Percentiles rank a stretch among this genome's conserved stretches.
Evolutionary conservation across 345 rosid genomes (phyloP).

Genomic region (Acer negundo): DNA sequence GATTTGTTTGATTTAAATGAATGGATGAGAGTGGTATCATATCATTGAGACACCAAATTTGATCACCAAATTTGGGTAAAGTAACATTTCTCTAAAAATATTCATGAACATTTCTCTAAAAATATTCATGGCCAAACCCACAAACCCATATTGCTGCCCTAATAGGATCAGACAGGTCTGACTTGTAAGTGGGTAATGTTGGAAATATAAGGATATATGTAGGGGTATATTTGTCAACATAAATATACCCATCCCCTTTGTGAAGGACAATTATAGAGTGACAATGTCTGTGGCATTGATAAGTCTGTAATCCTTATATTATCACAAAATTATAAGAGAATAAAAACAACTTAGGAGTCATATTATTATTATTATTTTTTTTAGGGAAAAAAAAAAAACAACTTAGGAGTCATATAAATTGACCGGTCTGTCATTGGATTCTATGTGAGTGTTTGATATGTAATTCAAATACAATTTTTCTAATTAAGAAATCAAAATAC

Average conservation of each 20-base stretch:
- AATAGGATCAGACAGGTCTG: slow-evolving; percentile 16
- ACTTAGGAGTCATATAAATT: not conserved
- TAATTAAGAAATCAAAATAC: not conserved
- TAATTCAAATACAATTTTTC: not conserved
- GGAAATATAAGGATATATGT: not conserved
- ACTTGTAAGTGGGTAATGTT: slow-evolving; percentile 26
- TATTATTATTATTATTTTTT: not conserved
- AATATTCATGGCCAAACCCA: slow-evolving; percentile 18
- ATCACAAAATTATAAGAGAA: not conserved
- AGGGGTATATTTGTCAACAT: slow-evolving; percentile 4
- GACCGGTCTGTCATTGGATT: not conserved
- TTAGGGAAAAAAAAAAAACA: not conserved
- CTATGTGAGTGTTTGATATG: not conserved
- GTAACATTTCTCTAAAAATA: no score
- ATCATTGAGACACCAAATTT: no score
- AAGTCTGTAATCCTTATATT: not conserved
- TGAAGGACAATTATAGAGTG: not conserved
- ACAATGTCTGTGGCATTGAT: not conserved
- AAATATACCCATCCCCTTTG: not conserved
- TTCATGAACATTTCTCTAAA: no score
- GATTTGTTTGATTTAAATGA: no score
- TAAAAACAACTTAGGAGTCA: not conserved
- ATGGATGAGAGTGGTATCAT: no score
- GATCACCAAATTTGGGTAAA: no score
- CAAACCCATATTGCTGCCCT: slow-evolving; percentile 14